Evolutionary conservation across 2,329 filamentous ascomycete species (phyloP), one percentile per base, ranked within the genome.

Genomic region (Fusarium sp.): DNA sequence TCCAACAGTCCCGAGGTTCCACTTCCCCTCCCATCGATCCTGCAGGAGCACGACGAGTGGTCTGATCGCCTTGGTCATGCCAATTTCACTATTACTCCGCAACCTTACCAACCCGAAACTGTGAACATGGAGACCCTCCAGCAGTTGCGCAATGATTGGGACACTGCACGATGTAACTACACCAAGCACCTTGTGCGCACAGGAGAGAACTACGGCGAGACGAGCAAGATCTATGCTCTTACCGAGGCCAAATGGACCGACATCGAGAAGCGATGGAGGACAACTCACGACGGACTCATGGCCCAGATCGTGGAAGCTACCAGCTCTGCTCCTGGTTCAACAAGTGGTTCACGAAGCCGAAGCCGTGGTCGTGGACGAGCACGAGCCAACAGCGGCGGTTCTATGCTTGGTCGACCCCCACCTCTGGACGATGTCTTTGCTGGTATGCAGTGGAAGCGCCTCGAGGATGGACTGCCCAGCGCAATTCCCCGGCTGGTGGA

Each of bases 161-260:
- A 95, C 72, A 81, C 88, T 34, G 95, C 95, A 30, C 88, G 93
- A 50, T 87, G 88, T 77, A 96, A 97, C 77, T 97, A 94, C 81
- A 92, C 92, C 70, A 95, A 94, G 78, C 94, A 97, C 75, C 87
- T 97, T 20, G 91, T 93, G 12, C 91, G 93, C 60, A 96, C 92
- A 0, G 91, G 92, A 57, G 94, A 97, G 79, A 93, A 97, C 80
- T 97, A 97, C 72, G 94, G 94, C 16, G 85, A 90, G 34, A 97
- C 93, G 1, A 97, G 94, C 55, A 96, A 93, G 77, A 96, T 92
- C 57, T 97, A 94, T 80, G 88, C 86, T 52, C 85, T 96, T 58
- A 97, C 94, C 1, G 90, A 96, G 78, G 87, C 91, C 65, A 98
- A 98, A 78, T 97, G 95, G 95, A 86, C 89, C 28, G 88, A 91